Evolutionary conservation across 441 rosid genomes (phyloP).

Genomic region (Gossypium trilobum): DNA sequence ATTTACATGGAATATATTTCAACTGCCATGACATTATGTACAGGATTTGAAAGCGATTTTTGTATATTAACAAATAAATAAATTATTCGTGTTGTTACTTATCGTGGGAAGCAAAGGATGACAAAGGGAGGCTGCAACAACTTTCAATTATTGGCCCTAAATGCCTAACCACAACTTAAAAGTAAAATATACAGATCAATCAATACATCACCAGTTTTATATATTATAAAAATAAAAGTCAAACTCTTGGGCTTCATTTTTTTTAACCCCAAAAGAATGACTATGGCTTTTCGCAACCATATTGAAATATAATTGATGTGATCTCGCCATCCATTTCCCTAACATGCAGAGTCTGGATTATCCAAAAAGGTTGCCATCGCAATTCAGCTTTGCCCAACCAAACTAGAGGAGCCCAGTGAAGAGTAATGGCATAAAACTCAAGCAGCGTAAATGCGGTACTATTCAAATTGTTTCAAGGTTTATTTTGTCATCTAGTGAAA

Average conservation of each 20-base stretch:
- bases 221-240: not conserved
- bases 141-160: not conserved
- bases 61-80: not conserved
- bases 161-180: not conserved
- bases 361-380: no score
- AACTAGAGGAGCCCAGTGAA: no score
- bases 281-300: not conserved
- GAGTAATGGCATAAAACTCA: no score
- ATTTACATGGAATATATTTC: not conserved
- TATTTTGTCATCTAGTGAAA: no score
- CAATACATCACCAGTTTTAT: not conserved
- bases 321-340: no score
- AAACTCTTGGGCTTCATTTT: not conserved
- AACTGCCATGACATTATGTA: not conserved
- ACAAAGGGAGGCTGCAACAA: not conserved
- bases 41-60: not conserved
- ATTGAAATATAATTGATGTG: not conserved
- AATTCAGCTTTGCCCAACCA: no score
- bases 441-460: not conserved
- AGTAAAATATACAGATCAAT: not conserved
- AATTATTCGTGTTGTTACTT: not conserved
- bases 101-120: conserved; percentile 17
- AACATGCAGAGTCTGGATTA: no score
- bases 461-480: not conserved
- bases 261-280: not conserved